phyloP scores from a whole-genome alignment of 345 rosid species.

The Diplotaxis tenuifolia region DNA sequence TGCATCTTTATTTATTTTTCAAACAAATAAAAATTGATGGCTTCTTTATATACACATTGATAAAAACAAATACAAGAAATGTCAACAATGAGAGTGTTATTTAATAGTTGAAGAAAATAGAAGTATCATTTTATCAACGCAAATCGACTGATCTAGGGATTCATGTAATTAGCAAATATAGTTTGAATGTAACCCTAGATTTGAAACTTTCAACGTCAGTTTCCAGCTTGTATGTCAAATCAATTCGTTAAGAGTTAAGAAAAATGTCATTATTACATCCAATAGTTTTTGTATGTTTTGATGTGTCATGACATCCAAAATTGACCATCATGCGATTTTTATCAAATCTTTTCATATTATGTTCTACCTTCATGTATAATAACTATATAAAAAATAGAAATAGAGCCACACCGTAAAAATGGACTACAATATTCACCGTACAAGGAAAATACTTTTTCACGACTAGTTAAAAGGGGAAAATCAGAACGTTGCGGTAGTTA shows the following conservation, averaged over 20 bases:
- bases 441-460: constrained; percentile 24
- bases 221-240: background rate
- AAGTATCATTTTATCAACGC: constrained; percentile 5
- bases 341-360: background rate
- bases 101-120: constrained; percentile 12
- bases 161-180: background rate
- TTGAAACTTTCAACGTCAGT: constrained; percentile 9
- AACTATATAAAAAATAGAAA: background rate
- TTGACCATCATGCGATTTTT: background rate
- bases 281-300: too few relatives aligned
- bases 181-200: background rate
- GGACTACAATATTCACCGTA: constrained; percentile 31
- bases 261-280: background rate
- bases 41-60: background rate
- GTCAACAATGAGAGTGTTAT: constrained; percentile 23
- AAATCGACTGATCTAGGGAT: background rate
- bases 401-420: constrained; percentile 11
- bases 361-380: background rate
- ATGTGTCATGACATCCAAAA: background rate
- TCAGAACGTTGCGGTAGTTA: constrained; percentile 32
- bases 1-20: background rate
- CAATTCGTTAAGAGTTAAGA: constrained; percentile 2
- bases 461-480: constrained; percentile 35
- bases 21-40: background rate
- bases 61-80: background rate